A percentile compares a stretch with the other conserved stretches of the same genome.
Evolutionary conservation across 805 yeast species (phyloP).

Genomic region (Sugiyamaella boreocaroliniensis): DNA sequence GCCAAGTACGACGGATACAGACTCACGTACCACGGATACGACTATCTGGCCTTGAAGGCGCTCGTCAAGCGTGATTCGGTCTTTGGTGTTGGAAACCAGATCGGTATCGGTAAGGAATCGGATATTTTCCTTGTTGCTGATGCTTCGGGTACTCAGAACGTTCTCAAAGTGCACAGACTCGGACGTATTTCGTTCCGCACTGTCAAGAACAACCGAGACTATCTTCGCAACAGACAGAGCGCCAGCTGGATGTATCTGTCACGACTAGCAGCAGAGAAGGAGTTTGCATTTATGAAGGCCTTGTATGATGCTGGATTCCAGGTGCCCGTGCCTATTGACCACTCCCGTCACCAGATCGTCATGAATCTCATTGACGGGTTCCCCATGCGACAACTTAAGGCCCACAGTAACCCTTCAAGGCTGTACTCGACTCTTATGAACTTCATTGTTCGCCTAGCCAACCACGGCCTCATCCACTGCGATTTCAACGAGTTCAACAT

Average conservation of each 20-base stretch:
- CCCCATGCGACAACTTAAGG: slow-evolving; percentile 77
- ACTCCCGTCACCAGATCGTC: slow-evolving; percentile 83
- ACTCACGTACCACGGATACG: slow-evolving; percentile 83
- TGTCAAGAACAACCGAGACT: slow-evolving; percentile 90
- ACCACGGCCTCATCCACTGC: slow-evolving; percentile 90
- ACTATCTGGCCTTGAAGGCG: slow-evolving; percentile 82
- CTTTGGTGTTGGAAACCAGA: slow-evolving; percentile 74
- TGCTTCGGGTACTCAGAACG: slow-evolving; percentile 55
- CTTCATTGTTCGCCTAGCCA: slow-evolving; percentile 75
- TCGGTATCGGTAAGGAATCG: slow-evolving; percentile 97
- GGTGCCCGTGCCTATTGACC: slow-evolving; percentile 86
- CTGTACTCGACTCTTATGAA: slow-evolving; percentile 82
- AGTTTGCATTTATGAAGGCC: slow-evolving; percentile 78
- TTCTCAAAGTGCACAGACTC: slow-evolving; percentile 82
- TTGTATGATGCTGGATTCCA: slow-evolving; percentile 67
- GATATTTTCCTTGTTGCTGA: slow-evolving; percentile 84
- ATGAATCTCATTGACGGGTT: slow-evolving; percentile 90
- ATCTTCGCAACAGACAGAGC: slow-evolving; percentile 60
- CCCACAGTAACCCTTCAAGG: slow-evolving; percentile 60
- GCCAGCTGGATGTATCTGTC: slow-evolving; percentile 93
- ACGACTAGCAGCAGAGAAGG: slow-evolving; percentile 85
- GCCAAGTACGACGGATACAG: slow-evolving; percentile 94
- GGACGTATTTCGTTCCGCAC: slow-evolving; percentile 93
- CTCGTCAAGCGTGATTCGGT: slow-evolving; percentile 68
- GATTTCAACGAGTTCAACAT: slow-evolving; percentile 97